Conservation (phyloP, 371 early-diverging fungal genomes). For the Apophysomyces sp. region DNA sequence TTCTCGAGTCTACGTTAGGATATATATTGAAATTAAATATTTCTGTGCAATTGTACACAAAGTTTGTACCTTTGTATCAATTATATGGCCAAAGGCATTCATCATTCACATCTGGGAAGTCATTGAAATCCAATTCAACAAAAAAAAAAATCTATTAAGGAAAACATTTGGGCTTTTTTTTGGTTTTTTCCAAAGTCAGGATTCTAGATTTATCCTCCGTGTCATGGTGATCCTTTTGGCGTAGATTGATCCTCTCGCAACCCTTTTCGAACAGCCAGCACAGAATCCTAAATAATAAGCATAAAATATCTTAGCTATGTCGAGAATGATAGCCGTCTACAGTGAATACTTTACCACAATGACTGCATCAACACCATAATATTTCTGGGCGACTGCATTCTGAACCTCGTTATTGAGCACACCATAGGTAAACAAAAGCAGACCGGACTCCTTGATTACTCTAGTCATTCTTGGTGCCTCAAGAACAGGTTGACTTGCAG, state of each 20-base stretch:
- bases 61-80: too few species aligned
- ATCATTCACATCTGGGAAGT: too few species aligned
- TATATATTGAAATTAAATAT: neutral
- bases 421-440: conserved; percentile 90
- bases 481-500: conserved; percentile 75
- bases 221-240: neutral
- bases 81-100: too few species aligned
- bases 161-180: too few species aligned
- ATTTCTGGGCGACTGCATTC: conserved; percentile 71
- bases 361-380: conserved; percentile 81
- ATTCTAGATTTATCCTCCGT: too few species aligned
- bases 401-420: conserved; percentile 75
- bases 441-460: conserved; percentile 69
- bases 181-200: too few species aligned
- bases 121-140: neutral
- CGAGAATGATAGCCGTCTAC: too few species aligned
- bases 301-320: neutral
- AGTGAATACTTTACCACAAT: conserved; percentile 54
- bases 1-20: neutral
- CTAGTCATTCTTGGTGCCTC: conserved; percentile 77
- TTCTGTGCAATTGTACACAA: too few species aligned
- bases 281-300: conserved; percentile 46
- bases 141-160: neutral
- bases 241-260: conserved; percentile 35
- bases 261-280: conserved; percentile 61